These are phyloP conservation scores for Colletotrichum orchidophilum DNA, from an alignment of 2,329 filamentous ascomycete genomes.

Conservation along the genomic window DNA sequence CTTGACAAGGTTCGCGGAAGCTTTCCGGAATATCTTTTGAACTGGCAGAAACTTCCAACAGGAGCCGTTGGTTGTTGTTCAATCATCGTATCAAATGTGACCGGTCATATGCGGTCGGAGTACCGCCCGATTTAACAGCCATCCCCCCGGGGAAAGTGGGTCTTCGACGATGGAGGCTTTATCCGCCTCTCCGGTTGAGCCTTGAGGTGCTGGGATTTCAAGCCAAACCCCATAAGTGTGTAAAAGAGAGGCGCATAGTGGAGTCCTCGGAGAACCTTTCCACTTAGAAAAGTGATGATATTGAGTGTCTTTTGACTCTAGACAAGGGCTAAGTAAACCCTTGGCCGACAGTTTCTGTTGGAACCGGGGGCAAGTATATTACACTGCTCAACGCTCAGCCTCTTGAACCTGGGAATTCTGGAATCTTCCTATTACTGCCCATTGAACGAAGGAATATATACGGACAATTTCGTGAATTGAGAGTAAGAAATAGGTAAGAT, in stretches of 20 bases:
- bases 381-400: too few species aligned
- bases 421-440: neutral
- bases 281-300: neutral
- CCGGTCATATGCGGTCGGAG: neutral
- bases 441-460: too few species aligned
- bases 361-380: neutral
- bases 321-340: neutral
- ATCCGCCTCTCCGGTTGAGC: neutral
- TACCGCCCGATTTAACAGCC: neutral
- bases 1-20: neutral
- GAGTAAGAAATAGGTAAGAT: too few species aligned
- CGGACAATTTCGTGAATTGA: too few species aligned
- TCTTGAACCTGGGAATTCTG: neutral
- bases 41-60: neutral
- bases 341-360: neutral
- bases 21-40: neutral
- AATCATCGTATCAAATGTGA: neutral
- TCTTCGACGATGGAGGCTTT: neutral
- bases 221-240: neutral
- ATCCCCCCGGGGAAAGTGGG: neutral
- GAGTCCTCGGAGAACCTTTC: neutral
- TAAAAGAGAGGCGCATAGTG: neutral
- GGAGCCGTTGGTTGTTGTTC: neutral
- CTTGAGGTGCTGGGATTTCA: neutral
- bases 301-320: neutral